These are phyloP conservation scores for Starmerella stigmatis DNA, from an alignment of 805 yeast species.

Conservation along the genomic window DNA sequence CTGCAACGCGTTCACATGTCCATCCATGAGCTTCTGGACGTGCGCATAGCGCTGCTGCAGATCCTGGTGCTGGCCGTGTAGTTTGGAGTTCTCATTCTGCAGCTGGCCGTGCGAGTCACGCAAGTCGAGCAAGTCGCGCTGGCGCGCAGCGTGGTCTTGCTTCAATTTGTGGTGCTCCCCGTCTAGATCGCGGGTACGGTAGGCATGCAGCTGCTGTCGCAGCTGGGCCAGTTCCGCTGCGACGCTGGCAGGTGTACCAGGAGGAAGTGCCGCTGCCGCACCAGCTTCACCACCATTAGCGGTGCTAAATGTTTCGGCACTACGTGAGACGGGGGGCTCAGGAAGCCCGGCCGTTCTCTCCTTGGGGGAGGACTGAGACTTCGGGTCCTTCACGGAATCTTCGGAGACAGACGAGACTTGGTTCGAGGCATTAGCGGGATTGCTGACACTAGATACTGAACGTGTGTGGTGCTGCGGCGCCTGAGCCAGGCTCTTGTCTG, in stretches of 20 bases:
- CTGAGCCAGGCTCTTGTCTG: too few species aligned
- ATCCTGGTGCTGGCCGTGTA: conserved; percentile 14
- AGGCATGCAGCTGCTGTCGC: conserved; percentile 16
- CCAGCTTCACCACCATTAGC: conserved; percentile 7
- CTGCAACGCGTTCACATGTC: conserved; percentile 19
- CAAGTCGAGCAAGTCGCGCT: conserved; percentile 17
- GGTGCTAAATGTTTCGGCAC: too few species aligned
- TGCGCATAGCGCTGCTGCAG: conserved; percentile 13
- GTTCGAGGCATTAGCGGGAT: too few species aligned
- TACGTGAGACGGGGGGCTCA: too few species aligned
- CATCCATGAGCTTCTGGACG: conserved; percentile 18
- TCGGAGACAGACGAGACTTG: not conserved
- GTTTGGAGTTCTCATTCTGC: conserved; percentile 11
- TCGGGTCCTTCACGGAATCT: not conserved
- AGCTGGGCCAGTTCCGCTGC: conserved; percentile 17
- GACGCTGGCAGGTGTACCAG: conserved; percentile 6
- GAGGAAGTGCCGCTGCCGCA: conserved; percentile 8
- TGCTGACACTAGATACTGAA: too few species aligned
- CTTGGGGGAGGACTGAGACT: conserved; percentile 1
- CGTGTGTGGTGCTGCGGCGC: too few species aligned
- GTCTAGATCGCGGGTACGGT: conserved; percentile 22
- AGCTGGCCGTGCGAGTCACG: conserved; percentile 19
- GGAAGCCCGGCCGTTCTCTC: too few species aligned
- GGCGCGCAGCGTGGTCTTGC: conserved; percentile 13
- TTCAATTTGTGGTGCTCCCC: conserved; percentile 19